Conservation (phyloP, 495 filamentous ascomycete genomes). For the Penicillium salamii region DNA sequence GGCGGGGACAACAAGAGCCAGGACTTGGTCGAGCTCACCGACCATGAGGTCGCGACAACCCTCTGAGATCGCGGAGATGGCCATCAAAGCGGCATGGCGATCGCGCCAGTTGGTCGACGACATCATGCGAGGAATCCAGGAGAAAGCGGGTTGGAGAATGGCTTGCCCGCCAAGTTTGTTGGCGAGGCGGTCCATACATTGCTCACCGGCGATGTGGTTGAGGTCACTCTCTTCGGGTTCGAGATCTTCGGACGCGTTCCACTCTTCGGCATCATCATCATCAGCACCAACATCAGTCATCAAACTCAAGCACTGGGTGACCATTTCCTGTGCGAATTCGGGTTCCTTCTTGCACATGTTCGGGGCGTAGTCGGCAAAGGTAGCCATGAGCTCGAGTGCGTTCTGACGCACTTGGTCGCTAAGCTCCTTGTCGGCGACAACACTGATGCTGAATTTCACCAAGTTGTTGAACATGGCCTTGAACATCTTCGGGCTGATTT, state of each 20-base stretch:
- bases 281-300: slow-evolving; percentile 99
- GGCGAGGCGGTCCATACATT: slow-evolving; percentile 96
- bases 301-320: slow-evolving; percentile 94
- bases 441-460: slow-evolving; percentile 85
- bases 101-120: slow-evolving; percentile 92
- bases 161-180: slow-evolving; percentile 92
- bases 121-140: slow-evolving; percentile 98
- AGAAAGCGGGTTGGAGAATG: slow-evolving; percentile 89
- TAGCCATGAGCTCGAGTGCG: slow-evolving; percentile 94
- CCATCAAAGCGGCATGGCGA: slow-evolving; percentile 96
- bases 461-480: slow-evolving; percentile 84
- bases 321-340: slow-evolving; percentile 90
- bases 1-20: slow-evolving; percentile 89
- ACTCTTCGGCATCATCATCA: slow-evolving; percentile 92
- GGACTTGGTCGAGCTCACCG: slow-evolving; percentile 86
- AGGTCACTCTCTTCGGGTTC: slow-evolving; percentile 94
- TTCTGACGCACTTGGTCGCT: slow-evolving; percentile 89
- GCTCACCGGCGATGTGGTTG: slow-evolving; percentile 97
- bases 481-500: slow-evolving; percentile 94
- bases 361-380: slow-evolving; percentile 92
- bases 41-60: slow-evolving; percentile 96
- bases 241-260: slow-evolving; percentile 90
- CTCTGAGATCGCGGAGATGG: slow-evolving; percentile 97
- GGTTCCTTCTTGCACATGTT: slow-evolving; percentile 92
- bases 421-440: slow-evolving; percentile 94